Percentiles rank a stretch among this genome's conserved stretches.
Evolutionary conservation across 768 basidiomycete species (phyloP).

Genomic region (Dioszegia crocea): DNA sequence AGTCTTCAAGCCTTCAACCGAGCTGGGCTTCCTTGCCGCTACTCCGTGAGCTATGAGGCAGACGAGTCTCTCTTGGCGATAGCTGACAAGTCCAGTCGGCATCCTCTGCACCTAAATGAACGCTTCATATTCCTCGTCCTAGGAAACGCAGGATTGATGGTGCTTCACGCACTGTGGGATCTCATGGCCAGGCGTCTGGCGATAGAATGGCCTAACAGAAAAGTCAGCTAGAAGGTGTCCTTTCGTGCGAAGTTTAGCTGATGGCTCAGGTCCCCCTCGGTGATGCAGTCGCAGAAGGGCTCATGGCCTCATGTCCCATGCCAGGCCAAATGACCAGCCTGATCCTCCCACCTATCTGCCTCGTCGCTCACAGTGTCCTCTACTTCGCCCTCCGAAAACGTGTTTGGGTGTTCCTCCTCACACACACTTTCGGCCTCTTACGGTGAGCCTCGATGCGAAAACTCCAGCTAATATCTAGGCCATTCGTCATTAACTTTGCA

Average conservation of each 20-base stretch:
- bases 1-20: background rate
- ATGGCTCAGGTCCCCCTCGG: constrained; percentile 10
- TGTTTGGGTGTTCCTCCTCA: constrained; percentile 10
- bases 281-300: constrained; percentile 4
- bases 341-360: constrained; percentile 3
- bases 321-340: constrained; percentile 1
- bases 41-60: constrained; percentile 12
- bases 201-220: constrained; percentile 28
- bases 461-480: constrained; percentile 11
- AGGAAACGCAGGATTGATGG: constrained; percentile 23
- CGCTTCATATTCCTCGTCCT: constrained; percentile 34
- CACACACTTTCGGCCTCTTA: constrained; percentile 1
- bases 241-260: no score
- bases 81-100: constrained; percentile 20
- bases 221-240: constrained; percentile 20
- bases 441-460: background rate
- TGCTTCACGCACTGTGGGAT: constrained; percentile 26
- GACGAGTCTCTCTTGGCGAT: background rate
- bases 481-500: constrained; percentile 38
- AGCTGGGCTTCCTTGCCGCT: constrained; percentile 4
- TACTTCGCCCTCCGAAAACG: constrained; percentile 5
- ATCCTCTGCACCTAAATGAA: constrained; percentile 41
- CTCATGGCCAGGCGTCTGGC: constrained; percentile 19
- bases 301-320: background rate
- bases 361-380: background rate